Evolutionary conservation across 2,329 filamentous ascomycete species (phyloP).

Genomic region (Xylariaceae sp.): DNA sequence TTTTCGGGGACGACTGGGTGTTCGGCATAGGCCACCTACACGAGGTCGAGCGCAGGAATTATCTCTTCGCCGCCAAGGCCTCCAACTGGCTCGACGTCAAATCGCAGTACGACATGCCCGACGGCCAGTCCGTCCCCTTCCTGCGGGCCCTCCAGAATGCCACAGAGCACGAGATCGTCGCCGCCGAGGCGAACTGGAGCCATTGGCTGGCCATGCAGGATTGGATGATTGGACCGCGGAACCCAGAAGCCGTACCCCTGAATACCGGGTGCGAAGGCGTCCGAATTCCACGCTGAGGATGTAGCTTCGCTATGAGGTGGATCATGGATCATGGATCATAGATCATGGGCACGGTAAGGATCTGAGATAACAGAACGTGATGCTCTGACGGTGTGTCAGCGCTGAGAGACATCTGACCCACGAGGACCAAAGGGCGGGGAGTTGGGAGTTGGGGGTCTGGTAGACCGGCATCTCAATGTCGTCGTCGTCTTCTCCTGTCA

Average conservation of each 20-base stretch:
- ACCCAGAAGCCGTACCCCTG: conserved; percentile 44
- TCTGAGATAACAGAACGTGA: not conserved
- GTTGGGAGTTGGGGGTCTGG: no score
- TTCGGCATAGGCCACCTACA: conserved; percentile 75
- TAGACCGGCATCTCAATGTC: not conserved
- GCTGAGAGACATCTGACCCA: no score
- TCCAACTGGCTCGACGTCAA: conserved; percentile 87
- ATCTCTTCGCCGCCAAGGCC: conserved; percentile 90
- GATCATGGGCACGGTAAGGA: not conserved
- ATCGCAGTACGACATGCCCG: conserved; percentile 79
- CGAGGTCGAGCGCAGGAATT: conserved; percentile 87
- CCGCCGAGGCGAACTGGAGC: conserved; percentile 81
- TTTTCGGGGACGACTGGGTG: conserved; percentile 92
- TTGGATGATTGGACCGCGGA: conserved; percentile 90
- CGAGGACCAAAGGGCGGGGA: no score
- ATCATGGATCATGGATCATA: no score
- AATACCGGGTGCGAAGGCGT: conserved; percentile 31
- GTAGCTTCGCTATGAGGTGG: not conserved
- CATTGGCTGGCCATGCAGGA: conserved; percentile 96
- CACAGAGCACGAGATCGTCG: conserved; percentile 72
- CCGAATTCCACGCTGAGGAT: conserved; percentile 8
- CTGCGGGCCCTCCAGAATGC: conserved; percentile 74
- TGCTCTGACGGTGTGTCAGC: not conserved
- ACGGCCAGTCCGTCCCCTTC: conserved; percentile 80
- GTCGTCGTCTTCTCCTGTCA: not conserved